Base-by-base conservation (phyloP, 495 filamentous ascomycete genomes). In the Parachaetomium inaequale region DNA sequence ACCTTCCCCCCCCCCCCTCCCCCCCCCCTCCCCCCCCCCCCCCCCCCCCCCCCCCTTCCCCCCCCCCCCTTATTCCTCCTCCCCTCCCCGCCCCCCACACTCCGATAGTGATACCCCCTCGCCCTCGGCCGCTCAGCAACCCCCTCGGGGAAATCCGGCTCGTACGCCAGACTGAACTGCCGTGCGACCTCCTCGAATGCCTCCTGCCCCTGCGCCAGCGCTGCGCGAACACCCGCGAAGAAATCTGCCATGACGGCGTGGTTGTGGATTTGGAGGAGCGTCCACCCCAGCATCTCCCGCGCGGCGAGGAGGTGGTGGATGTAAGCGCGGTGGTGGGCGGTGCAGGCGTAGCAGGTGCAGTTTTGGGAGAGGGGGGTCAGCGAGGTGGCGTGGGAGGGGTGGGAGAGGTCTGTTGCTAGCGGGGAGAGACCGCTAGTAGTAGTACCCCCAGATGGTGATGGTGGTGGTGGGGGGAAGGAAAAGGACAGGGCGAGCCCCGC, bases 221-320 rank as follows among this genome's bases (percentile, higher is more conserved):
- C 51, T 3, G 71, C 67, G 7, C 93, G 84, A 6, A 96, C 78
- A 0, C 78, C 78, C 0, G 78, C 70, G 71, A 98, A 96, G 78
- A 98, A 98, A 0, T 68, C 45, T 55, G 85, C 80, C 50, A 96
- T 71, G 2, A 89, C 74, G 31, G 86, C 79, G 66, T 90, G 82
- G 70, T 98, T 98, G 75, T 98, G 94, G 14, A 96, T 80, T 71
- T 96, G 93, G 28, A 98, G 77, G 15, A 98, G 80, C 3, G 90
- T 88, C 94, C 94, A 98, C 26, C 85, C 93, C 3, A 96, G 85
- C 95, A 98, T 97, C 73, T 98, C 94, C 66, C 92, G 93, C 0
- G 94, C 91, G 17, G 79, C 72, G 4, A 98, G 81, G 6, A 98
- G 82, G 70, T 98, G 95, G 61, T 91, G 87, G 34, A 98, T 65